Base-by-base conservation (phyloP, 2,329 filamentous ascomycete species). In the Knoxdaviesia proteae region DNA sequence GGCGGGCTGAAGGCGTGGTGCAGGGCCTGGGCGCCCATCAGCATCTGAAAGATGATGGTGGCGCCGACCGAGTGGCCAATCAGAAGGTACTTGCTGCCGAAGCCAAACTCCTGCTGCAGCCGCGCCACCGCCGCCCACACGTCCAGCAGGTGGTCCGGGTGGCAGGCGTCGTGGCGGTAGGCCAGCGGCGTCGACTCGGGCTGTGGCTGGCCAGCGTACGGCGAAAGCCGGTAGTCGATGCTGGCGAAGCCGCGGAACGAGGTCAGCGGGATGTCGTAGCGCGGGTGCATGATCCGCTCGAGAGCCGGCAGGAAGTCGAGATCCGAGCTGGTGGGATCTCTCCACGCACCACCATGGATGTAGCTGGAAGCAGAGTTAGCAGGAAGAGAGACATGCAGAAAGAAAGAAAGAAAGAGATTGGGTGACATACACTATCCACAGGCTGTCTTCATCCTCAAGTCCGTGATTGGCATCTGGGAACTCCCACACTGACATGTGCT, bases 61-160 rank as follows among this genome's bases (percentile, higher is more conserved):
- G 69, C 74, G 39, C 75, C 75, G 46, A 71, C 75, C 3, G 69
- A 74, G 52, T 80, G 75, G 0, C 76, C 76, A 4, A 69, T 56
- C 31, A 77, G 62, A 4, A 79, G 54, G 56, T 76, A 77, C 36
- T 50, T 52, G 45, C 59, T 58, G n/a, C 50, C 53, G 38, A 75
- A 60, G 7, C 55, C 53, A 49, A 70, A 67, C 10, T 61, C 55
- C 7, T 56, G 49, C 45, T 64, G 58, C 7, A 77, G 56, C 43
- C 63, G 64, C 0, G 57, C 49, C 7, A 80, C 54, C 1, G 65
- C 74, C 1, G 56, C 49, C 9, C 62, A 56, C 37, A 78, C 59
- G 50, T 80, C 76, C 11, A 60, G 56, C 41, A 78, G 55, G 49
- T 79, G 75, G 39, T 69, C 63, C 0, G 75, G 75, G 50, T 80